These are phyloP conservation scores for Pleurotus pulmonarius DNA, from an alignment of 768 basidiomycete genomes.

Conservation along the genomic window DNA sequence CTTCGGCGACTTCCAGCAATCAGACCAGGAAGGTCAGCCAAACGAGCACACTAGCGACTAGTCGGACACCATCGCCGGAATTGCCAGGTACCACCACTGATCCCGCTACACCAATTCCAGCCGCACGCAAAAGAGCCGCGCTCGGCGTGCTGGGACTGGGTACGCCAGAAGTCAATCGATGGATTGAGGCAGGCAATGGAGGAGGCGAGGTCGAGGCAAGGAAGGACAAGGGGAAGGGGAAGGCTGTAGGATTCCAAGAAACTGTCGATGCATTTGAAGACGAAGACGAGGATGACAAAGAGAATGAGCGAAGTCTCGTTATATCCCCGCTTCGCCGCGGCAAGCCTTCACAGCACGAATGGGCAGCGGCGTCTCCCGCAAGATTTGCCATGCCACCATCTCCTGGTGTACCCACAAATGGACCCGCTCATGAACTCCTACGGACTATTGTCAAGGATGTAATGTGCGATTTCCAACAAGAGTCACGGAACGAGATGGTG, in stretches of 20 bases:
- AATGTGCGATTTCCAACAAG: slow-evolving; percentile 69
- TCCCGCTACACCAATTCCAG: slow-evolving; percentile 30
- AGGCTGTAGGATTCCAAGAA: slow-evolving; percentile 45
- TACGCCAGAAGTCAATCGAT: slow-evolving; percentile 49
- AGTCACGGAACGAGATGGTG: slow-evolving; percentile 68
- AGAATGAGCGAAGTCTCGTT: slow-evolving; percentile 34
- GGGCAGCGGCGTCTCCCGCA: slow-evolving; percentile 20
- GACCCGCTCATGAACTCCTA: slow-evolving; percentile 50
- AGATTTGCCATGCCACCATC: slow-evolving; percentile 38
- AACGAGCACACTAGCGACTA: slow-evolving; percentile 10
- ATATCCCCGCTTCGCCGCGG: slow-evolving; percentile 50
- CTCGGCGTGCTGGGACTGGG: slow-evolving; percentile 40
- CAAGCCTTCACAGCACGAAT: slow-evolving; percentile 16
- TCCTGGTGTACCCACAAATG: slow-evolving; percentile 20
- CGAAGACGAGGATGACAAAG: slow-evolving; percentile 15
- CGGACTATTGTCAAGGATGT: slow-evolving; percentile 65
- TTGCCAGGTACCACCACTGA: slow-evolving; percentile 29
- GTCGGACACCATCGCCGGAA: slow-evolving; percentile 40
- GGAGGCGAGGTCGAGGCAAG: slow-evolving; percentile 19
- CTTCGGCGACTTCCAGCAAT: background rate
- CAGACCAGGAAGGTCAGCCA: background rate
- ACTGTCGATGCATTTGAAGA: slow-evolving; percentile 24
- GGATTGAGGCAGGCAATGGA: slow-evolving; percentile 41
- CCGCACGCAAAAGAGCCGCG: slow-evolving; percentile 15
- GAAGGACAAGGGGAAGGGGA: slow-evolving; percentile 29